Conservation (phyloP, 176 grass and related monocot species). For the Raddia guianensis region DNA sequence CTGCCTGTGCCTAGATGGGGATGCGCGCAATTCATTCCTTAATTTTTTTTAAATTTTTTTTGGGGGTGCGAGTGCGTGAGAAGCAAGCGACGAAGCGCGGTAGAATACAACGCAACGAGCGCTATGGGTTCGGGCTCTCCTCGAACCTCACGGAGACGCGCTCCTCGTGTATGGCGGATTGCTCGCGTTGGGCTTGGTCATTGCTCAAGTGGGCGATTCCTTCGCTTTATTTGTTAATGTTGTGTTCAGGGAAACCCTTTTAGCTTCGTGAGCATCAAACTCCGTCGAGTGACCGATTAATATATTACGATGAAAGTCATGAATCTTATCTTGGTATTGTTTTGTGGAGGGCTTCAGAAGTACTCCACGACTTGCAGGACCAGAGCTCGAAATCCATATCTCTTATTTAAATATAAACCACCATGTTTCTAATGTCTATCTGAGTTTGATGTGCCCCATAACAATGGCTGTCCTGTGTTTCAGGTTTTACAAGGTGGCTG, state of each 20-base stretch:
- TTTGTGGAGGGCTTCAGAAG: neutral
- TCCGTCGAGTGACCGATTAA: neutral
- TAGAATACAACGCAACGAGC: neutral
- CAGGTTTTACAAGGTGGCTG: conserved; percentile 84
- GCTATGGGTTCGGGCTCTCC: neutral
- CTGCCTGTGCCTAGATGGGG: neutral
- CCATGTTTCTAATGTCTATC: neutral
- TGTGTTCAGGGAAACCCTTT: neutral
- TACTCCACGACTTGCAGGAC: neutral
- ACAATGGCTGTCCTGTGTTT: conserved; percentile 34
- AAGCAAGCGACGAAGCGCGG: too few relatives aligned
- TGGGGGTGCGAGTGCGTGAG: neutral
- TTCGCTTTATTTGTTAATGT: neutral
- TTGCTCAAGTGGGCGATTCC: neutral
- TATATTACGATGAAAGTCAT: conserved; percentile 9
- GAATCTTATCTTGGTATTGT: neutral
- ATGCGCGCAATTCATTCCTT: neutral
- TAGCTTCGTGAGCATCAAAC: neutral
- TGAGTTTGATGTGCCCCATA: neutral
- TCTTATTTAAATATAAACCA: neutral
- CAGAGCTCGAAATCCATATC: neutral
- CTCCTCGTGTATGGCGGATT: conserved; percentile 35
- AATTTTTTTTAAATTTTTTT: neutral
- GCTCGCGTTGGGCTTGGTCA: neutral
- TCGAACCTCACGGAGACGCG: conserved; percentile 7